A percentile compares a stretch with the other conserved stretches of the same genome.
Evolutionary conservation across 805 yeast species (phyloP).

Genomic region (Wickerhamomyces subpelliculosus): DNA sequence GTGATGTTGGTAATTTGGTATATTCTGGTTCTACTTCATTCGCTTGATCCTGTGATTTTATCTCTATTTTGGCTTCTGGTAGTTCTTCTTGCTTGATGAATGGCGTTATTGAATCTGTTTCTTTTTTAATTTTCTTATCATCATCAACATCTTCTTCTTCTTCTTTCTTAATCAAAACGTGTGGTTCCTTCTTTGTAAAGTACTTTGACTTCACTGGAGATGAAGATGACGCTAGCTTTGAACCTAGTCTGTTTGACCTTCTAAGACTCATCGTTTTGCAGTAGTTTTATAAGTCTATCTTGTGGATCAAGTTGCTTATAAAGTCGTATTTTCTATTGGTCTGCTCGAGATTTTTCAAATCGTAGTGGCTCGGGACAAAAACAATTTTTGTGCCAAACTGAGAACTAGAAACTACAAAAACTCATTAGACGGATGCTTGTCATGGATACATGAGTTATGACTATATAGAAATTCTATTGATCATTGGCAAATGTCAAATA

Average conservation of each 20-base stretch:
- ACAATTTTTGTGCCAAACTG: neutral
- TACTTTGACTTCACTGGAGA: neutral
- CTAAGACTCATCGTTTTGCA: neutral
- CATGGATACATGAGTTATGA: too few species aligned
- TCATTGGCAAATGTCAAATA: conserved; percentile 11
- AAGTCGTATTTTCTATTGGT: neutral
- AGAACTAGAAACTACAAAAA: too few species aligned
- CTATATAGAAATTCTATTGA: neutral
- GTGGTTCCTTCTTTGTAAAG: neutral
- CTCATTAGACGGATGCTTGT: too few species aligned
- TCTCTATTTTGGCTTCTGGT: neutral
- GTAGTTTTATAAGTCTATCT: neutral
- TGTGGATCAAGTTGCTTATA: neutral
- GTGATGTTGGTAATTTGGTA: conserved; percentile 1
- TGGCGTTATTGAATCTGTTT: too few species aligned
- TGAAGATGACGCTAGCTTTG: neutral
- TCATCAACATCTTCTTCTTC: neutral
- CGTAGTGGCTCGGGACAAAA: neutral
- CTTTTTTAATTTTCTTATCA: conserved; percentile 1
- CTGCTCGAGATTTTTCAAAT: neutral
- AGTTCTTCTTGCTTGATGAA: conserved; percentile 3
- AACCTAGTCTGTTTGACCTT: neutral
- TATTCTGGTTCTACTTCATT: too few species aligned
- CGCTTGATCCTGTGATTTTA: too few species aligned
- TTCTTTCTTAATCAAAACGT: neutral